Conservation (phyloP, 352 stramenopile species). For the Phytophthora sp. region DNA sequence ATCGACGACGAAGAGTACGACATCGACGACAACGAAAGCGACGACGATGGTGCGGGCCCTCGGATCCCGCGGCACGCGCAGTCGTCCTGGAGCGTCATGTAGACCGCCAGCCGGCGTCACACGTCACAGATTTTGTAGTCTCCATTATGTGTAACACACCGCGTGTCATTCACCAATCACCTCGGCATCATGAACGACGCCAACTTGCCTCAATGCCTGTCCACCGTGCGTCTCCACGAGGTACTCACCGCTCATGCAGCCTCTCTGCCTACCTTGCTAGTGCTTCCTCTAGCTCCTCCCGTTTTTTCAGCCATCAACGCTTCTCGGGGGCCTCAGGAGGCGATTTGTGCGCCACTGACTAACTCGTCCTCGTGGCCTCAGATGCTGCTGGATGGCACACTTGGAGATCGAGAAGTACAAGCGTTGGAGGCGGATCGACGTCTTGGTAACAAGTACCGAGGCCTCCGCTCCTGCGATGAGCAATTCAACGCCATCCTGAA, state of each 20-base stretch:
- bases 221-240: slow-evolving; percentile 70
- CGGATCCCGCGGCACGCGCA: slow-evolving; percentile 35
- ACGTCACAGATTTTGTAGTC: slow-evolving; percentile 22
- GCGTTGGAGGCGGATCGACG: slow-evolving; percentile 48
- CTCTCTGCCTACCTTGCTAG: background rate
- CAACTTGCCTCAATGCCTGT: slow-evolving; percentile 62
- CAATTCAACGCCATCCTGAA: slow-evolving; percentile 58
- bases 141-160: slow-evolving; percentile 11
- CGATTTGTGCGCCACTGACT: slow-evolving; percentile 1
- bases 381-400: slow-evolving; percentile 49
- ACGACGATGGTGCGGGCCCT: slow-evolving; percentile 27
- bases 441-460: slow-evolving; percentile 48
- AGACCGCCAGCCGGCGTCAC: background rate
- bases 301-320: background rate
- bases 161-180: slow-evolving; percentile 4
- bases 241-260: slow-evolving; percentile 27
- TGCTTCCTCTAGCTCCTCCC: slow-evolving; percentile 2
- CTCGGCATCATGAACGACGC: slow-evolving; percentile 36
- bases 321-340: background rate
- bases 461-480: slow-evolving; percentile 58
- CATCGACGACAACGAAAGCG: slow-evolving; percentile 49
- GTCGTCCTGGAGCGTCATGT: slow-evolving; percentile 33
- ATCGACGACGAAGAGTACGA: slow-evolving; percentile 32
- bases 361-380: slow-evolving; percentile 12
- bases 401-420: slow-evolving; percentile 47